phyloP scores from a whole-genome alignment of 176 grass and related monocot species.

The Themeda triandra region DNA sequence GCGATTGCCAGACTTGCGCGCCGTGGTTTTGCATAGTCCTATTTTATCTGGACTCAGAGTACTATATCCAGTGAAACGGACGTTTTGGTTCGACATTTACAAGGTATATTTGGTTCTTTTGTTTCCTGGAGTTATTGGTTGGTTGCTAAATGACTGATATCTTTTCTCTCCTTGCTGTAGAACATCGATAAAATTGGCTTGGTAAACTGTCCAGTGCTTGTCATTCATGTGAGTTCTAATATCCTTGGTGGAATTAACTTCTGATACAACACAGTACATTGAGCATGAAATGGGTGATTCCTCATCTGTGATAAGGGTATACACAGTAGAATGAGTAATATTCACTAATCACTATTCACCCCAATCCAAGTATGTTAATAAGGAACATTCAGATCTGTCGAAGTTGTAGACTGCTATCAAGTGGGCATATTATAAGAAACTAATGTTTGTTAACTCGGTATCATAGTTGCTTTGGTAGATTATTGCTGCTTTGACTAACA shows the following conservation, averaged over 20 bases:
- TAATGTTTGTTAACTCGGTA: neutral
- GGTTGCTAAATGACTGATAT: constrained; percentile 34
- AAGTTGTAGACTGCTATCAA: neutral
- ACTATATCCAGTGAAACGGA: constrained; percentile 75
- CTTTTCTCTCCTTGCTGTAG: constrained; percentile 38
- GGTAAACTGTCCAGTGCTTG: constrained; percentile 78
- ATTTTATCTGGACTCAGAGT: constrained; percentile 89
- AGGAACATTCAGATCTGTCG: constrained; percentile 8
- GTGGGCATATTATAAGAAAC: neutral
- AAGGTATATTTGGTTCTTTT: constrained; percentile 54
- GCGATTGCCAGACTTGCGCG: constrained; percentile 70
- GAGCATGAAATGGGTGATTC: neutral
- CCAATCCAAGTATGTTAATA: constrained; percentile 6
- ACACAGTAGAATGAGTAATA: constrained; percentile 11
- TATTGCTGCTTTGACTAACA: neutral
- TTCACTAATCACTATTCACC: neutral
- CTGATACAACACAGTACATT: constrained; percentile 7
- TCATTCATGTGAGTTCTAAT: constrained; percentile 79
- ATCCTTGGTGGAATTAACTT: neutral
- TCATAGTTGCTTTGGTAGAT: constrained; percentile 6
- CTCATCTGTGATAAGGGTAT: neutral
- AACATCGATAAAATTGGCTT: constrained; percentile 78
- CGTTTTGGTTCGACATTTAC: constrained; percentile 97
- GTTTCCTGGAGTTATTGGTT: neutral
- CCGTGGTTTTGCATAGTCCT: constrained; percentile 87